Evolutionary conservation across 495 filamentous ascomycete species (phyloP), one percentile per base, ranked within the genome.

Genomic region (Copromyces sp.): DNA sequence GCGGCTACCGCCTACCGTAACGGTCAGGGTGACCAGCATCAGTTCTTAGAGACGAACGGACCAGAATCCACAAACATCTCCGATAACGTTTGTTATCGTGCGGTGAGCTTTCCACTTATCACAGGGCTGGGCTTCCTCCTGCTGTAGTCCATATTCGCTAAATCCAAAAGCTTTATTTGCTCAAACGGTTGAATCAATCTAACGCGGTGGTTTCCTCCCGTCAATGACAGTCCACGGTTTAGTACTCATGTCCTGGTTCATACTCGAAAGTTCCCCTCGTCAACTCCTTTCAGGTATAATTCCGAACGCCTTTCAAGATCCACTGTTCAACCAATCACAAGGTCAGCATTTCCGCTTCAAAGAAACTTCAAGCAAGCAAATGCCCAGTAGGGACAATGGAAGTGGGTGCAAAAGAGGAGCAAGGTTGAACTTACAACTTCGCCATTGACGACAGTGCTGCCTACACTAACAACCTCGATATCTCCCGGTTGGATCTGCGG

Each of bases 361-460:
- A 29, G 14, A n/a, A 53, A 73, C 74, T 12, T 37, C 9, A 5
- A 42, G 32, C 11, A 37, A 38, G 42, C 24, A 44, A 24, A 2
- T 47, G 24, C n/a, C 2, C 45, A 65, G 44, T 59, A 4, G 24
- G 14, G 17, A 44, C 14, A 16, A 29, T 17, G 6, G 16, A 38
- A 59, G 2, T 35, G 4, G 32, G 9, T 8, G n/a, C 11, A 38
- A 16, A 20, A 42, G 39, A 17, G 37, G 45, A 38, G 24, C 29
- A n/a, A 68, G 9, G 37, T 40, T 47, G 38, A 17, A 72, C 75
- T 61, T 75, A 82, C 81, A 39, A 97, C 89, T 80, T 98, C 91
- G 20, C 94, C 94, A 81, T 98, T 98, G 4, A 88, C 86, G 35
- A 96, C 94, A 69, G 86, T 84, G 77, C 90, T 88, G 0, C 89